Evolutionary conservation across 108 stramenopile species (phyloP).

Genomic region (Nitzschia inconspicua): DNA sequence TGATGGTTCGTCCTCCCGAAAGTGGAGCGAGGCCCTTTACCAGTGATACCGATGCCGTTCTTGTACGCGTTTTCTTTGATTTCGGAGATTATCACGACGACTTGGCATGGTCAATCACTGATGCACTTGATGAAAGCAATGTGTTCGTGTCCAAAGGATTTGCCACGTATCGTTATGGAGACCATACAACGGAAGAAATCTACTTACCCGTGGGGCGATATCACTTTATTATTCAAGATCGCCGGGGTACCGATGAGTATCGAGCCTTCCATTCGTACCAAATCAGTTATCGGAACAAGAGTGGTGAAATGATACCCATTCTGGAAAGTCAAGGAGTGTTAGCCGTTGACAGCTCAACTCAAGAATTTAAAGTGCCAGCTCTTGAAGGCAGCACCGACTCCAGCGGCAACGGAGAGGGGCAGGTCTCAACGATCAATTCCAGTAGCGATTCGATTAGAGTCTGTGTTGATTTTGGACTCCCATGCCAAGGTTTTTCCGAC

Average conservation of each 20-base stretch:
- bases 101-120: not conserved
- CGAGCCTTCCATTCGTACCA: conserved; percentile 5
- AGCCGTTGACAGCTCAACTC: too few species aligned
- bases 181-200: conserved; percentile 2
- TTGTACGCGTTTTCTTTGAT: not conserved
- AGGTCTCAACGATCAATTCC: too few species aligned
- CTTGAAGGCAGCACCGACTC: too few species aligned
- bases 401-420: too few species aligned
- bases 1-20: not conserved
- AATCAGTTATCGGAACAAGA: not conserved
- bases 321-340: too few species aligned
- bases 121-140: not conserved
- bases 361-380: too few species aligned
- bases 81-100: conserved; percentile 12
- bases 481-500: too few species aligned
- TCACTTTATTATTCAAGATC: conserved; percentile 3
- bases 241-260: conserved; percentile 3
- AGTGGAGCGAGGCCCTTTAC: not conserved
- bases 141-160: not conserved
- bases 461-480: too few species aligned
- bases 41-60: too few species aligned
- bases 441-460: too few species aligned
- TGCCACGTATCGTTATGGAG: not conserved
- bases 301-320: too few species aligned
- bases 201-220: not conserved